A percentile compares a stretch with the other conserved stretches of the same genome.
These are phyloP conservation scores for Calonectria leucothoes DNA, from an alignment of 2,329 filamentous ascomycete genomes.

Conservation along the genomic window DNA sequence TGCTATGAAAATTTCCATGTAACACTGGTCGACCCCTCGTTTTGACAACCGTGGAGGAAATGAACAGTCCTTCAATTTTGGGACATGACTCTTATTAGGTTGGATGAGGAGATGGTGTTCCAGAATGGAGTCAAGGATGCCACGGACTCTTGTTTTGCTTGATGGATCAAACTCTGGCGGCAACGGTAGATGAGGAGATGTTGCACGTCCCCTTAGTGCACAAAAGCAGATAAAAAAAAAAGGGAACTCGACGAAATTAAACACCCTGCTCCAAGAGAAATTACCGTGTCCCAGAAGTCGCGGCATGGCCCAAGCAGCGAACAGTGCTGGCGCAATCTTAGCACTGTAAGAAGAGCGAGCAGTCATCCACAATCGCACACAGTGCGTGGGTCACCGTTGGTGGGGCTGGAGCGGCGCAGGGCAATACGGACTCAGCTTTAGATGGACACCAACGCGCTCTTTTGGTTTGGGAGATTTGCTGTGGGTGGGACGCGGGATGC, in stretches of 20 bases:
- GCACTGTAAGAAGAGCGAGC: constrained; percentile 23
- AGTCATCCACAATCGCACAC: constrained; percentile 34
- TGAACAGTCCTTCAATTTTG: constrained; percentile 26
- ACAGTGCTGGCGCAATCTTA: constrained; percentile 35
- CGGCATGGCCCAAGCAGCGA: constrained; percentile 26
- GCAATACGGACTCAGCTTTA: constrained; percentile 28
- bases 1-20: neutral
- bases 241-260: constrained; percentile 44
- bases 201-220: constrained; percentile 8
- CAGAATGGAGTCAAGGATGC: constrained; percentile 38
- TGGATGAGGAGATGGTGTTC: constrained; percentile 29
- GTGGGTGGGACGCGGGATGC: constrained; percentile 41
- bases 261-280: constrained; percentile 37
- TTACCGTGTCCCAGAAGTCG: constrained; percentile 38
- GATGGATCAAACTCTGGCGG: constrained; percentile 27
- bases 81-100: constrained; percentile 19
- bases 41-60: constrained; percentile 26
- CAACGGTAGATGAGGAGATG: constrained; percentile 30
- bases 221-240: constrained; percentile 34
- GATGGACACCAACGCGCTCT: constrained; percentile 26
- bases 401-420: constrained; percentile 16
- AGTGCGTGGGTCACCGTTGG: constrained; percentile 33
- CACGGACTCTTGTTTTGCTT: constrained; percentile 34
- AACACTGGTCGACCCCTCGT: neutral
- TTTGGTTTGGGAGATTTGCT: constrained; percentile 38